Evolutionary conservation across 2,329 filamentous ascomycete species (phyloP).

Genomic region (Cryphonectria parasitica): DNA sequence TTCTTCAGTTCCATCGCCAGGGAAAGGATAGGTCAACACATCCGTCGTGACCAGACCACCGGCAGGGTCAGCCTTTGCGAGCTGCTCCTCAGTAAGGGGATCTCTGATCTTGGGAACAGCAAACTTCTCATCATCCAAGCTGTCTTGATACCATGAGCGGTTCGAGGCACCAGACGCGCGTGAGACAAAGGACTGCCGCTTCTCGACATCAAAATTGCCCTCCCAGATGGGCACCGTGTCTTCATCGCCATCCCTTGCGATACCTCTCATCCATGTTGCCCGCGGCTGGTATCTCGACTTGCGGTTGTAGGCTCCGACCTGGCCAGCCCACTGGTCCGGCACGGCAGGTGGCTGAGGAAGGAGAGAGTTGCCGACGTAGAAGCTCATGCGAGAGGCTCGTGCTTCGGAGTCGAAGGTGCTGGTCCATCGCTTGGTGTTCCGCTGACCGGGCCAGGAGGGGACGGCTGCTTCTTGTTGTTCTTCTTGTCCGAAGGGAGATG

Average conservation of each 20-base stretch:
- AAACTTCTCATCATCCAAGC: slow-evolving; percentile 30
- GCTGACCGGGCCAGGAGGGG: slow-evolving; percentile 27
- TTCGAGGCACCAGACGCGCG: slow-evolving; percentile 20
- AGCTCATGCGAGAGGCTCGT: slow-evolving; percentile 31
- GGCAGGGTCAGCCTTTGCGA: slow-evolving; percentile 27
- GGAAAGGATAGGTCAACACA: slow-evolving; percentile 43
- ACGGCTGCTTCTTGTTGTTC: slow-evolving; percentile 23
- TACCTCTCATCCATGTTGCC: slow-evolving; percentile 28
- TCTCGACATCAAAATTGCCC: slow-evolving; percentile 32
- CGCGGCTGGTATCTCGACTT: slow-evolving; percentile 21
- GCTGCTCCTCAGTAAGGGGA: slow-evolving; percentile 29
- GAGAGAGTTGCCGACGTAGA: slow-evolving; percentile 31
- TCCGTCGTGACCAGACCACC: slow-evolving; percentile 31
- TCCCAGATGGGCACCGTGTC: slow-evolving; percentile 29
- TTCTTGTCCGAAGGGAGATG: slow-evolving; percentile 27
- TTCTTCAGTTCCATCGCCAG: slow-evolving; percentile 46
- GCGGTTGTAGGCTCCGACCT: slow-evolving; percentile 8
- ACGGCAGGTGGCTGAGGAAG: slow-evolving; percentile 26
- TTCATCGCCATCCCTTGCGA: slow-evolving; percentile 22
- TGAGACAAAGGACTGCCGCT: slow-evolving; percentile 28
- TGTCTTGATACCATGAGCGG: slow-evolving; percentile 26
- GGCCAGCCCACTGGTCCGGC: slow-evolving; percentile 28
- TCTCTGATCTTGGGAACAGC: slow-evolving; percentile 25
- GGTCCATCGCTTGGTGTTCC: slow-evolving; percentile 30
- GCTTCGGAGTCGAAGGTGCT: slow-evolving; percentile 31